phyloP scores from a whole-genome alignment of 257 asterid genomes.

The Lycium barbarum region DNA sequence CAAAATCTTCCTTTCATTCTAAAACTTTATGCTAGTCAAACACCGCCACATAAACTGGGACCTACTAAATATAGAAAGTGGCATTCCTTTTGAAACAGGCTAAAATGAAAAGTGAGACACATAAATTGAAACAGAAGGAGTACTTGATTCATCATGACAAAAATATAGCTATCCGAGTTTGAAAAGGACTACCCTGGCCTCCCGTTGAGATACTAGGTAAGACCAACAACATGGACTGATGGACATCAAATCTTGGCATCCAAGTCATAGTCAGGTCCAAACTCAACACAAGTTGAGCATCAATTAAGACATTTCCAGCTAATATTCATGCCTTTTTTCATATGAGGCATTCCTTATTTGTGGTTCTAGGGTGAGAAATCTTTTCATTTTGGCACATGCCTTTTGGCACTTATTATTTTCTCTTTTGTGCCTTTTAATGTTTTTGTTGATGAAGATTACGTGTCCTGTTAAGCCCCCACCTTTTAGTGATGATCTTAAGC shows the following conservation, averaged over 20 bases:
- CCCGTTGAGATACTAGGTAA: constrained; percentile 3
- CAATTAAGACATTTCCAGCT: not conserved
- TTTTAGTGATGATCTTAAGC: not conserved
- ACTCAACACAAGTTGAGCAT: constrained; percentile 4
- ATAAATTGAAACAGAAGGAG: not conserved
- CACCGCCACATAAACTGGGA: not conserved
- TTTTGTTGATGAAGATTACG: not conserved
- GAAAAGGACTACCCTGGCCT: not conserved
- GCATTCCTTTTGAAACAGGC: not conserved
- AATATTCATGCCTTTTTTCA: not conserved
- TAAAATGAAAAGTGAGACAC: not conserved
- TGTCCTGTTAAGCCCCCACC: not conserved
- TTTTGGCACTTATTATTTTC: not conserved
- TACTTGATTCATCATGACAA: constrained; percentile 17
- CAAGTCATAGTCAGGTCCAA: constrained; percentile 7
- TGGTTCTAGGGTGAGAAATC: constrained; percentile 8
- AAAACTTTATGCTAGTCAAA: not conserved
- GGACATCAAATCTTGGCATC: constrained; percentile 8
- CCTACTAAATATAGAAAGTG: not conserved
- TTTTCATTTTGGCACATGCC: too few species aligned
- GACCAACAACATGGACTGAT: not conserved
- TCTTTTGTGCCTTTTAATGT: not conserved
- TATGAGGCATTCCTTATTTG: not conserved
- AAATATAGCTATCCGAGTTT: not conserved
- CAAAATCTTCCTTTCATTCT: not conserved